phyloP scores from a whole-genome alignment of 768 basidiomycete species.

The Lactarius evosmus region DNA sequence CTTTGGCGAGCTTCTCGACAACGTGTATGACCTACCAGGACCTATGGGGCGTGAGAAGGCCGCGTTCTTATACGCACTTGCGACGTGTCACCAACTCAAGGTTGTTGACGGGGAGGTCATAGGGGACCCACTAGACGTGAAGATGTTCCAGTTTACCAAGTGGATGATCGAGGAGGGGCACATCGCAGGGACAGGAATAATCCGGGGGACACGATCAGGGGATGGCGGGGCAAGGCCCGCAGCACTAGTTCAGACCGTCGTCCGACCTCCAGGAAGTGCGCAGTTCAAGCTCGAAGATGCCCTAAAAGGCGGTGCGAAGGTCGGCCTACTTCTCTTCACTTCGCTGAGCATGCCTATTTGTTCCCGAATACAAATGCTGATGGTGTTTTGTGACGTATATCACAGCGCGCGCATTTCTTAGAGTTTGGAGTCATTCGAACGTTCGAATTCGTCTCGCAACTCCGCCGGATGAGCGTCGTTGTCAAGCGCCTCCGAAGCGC shows the following conservation, averaged over 20 bases:
- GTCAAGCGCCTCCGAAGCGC: conserved; percentile 91
- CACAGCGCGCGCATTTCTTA: conserved; percentile 91
- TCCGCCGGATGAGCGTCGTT: conserved; percentile 96
- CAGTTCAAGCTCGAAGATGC: conserved; percentile 93
- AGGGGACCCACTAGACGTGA: conserved; percentile 93
- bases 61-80: conserved; percentile 85
- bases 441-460: conserved; percentile 92
- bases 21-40: conserved; percentile 68
- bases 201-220: conserved; percentile 58
- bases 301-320: conserved; percentile 76
- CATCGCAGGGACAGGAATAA: conserved; percentile 62
- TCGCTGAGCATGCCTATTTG: neutral
- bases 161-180: conserved; percentile 96
- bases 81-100: conserved; percentile 95
- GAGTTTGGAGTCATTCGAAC: conserved; percentile 95
- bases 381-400: conserved; percentile 9
- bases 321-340: conserved; percentile 34
- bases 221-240: conserved; percentile 59
- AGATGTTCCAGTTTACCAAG: conserved; percentile 97
- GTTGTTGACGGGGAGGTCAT: conserved; percentile 83
- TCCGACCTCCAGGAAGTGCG: conserved; percentile 91
- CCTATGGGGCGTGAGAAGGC: conserved; percentile 70
- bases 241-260: conserved; percentile 93
- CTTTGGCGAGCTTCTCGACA: conserved; percentile 88
- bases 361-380: conserved; percentile 16